A percentile compares a stretch with the other conserved stretches of the same genome.
Conservation (phyloP, 1,139 yeast species). For the Geotrichum restrictum region DNA sequence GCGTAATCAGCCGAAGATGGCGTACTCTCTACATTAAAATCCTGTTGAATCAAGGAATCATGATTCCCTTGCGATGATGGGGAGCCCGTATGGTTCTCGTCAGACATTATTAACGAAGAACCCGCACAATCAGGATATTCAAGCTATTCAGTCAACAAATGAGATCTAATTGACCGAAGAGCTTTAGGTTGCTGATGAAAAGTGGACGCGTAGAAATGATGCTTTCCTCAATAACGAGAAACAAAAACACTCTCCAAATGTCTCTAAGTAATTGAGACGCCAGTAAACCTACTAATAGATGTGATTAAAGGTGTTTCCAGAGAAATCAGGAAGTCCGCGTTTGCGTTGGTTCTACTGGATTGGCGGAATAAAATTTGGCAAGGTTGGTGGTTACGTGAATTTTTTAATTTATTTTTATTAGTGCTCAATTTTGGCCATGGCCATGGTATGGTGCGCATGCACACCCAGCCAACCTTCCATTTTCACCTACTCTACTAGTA, state of each 20-base stretch:
- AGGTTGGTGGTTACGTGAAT: conserved; percentile 6
- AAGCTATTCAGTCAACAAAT: background rate
- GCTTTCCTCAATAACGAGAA: too few species aligned
- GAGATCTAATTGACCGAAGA: background rate
- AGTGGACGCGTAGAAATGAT: background rate
- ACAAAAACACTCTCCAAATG: too few species aligned
- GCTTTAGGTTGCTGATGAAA: background rate
- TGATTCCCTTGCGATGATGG: background rate
- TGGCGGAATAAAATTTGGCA: background rate
- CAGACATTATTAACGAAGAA: background rate
- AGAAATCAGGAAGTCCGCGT: too few species aligned
- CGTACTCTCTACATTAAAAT: background rate
- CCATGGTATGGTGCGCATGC: background rate
- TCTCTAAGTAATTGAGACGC: too few species aligned
- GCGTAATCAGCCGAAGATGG: background rate
- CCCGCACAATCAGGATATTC: background rate
- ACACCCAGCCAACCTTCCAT: background rate
- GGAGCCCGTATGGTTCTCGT: conserved; percentile 1
- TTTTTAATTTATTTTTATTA: background rate
- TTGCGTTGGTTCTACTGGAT: too few species aligned
- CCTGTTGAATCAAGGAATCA: background rate
- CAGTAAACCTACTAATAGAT: too few species aligned
- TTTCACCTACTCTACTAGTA: background rate
- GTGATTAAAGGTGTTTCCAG: too few species aligned
- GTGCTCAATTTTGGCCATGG: background rate